Evolutionary conservation across 768 basidiomycete genomes (phyloP).

Genomic region (Candolleomyces aberdarensis): DNA sequence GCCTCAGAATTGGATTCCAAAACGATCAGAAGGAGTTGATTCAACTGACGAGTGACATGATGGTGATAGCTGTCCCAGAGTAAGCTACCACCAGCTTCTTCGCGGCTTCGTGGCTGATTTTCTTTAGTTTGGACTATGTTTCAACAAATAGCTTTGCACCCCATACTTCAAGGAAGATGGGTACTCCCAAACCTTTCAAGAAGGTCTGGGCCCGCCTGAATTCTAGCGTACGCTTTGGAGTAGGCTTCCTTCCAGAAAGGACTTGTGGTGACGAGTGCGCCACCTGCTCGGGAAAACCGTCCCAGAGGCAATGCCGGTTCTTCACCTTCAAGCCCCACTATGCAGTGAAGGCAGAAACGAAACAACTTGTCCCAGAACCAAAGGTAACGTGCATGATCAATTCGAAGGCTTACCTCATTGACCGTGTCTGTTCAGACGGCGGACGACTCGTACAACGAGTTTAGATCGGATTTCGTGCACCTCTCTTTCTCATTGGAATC

Average conservation of each 20-base stretch:
- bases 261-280: constrained; percentile 71
- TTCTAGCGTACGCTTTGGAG: constrained; percentile 84
- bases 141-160: constrained; percentile 17
- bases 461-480: constrained; percentile 93
- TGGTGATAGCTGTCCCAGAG: constrained; percentile 86
- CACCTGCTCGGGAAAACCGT: constrained; percentile 56
- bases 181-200: constrained; percentile 33
- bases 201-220: constrained; percentile 84
- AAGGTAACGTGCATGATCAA: constrained; percentile 39
- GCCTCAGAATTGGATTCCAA: constrained; percentile 62
- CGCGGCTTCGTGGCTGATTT: background rate
- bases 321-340: constrained; percentile 84
- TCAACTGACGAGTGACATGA: constrained; percentile 77
- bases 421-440: constrained; percentile 27
- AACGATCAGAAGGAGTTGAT: constrained; percentile 76
- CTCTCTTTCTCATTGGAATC: constrained; percentile 83
- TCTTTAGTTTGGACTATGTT: constrained; percentile 18
- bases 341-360: constrained; percentile 60
- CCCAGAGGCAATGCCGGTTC: constrained; percentile 74
- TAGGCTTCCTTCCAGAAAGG: constrained; percentile 80
- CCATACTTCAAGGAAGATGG: constrained; percentile 8
- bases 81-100: constrained; percentile 34
- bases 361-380: constrained; percentile 32
- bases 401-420: background rate
- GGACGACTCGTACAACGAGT: constrained; percentile 79